phyloP scores from a whole-genome alignment of 305 asterid genomes.

The Plantago coronopus region DNA sequence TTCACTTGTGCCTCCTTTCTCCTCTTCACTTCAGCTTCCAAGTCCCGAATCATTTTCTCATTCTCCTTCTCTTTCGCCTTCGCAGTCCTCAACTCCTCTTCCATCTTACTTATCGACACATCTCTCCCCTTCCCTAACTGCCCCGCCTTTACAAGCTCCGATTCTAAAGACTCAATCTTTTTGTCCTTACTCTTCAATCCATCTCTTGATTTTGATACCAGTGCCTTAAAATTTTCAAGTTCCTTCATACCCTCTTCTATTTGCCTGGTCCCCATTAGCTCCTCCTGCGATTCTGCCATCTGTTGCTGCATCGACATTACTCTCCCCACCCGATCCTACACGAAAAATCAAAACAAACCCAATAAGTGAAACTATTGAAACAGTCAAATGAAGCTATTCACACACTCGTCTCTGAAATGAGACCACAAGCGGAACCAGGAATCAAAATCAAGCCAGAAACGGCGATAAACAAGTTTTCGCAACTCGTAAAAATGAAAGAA shows the following conservation, averaged over 20 bases:
- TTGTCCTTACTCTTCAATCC: slow-evolving; percentile 41
- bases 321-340: slow-evolving; percentile 34
- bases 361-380: not conserved
- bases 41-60: slow-evolving; percentile 35
- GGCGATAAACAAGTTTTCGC: not conserved
- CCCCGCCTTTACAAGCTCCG: slow-evolving; percentile 30
- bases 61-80: slow-evolving; percentile 34
- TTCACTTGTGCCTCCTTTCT: slow-evolving; percentile 34
- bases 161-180: slow-evolving; percentile 37
- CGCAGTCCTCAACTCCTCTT: slow-evolving; percentile 34
- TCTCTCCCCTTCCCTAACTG: slow-evolving; percentile 40
- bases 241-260: slow-evolving; percentile 23
- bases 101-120: slow-evolving; percentile 25
- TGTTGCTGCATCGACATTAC: slow-evolving; percentile 41
- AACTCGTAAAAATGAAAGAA: not conserved
- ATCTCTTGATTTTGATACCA: slow-evolving; percentile 29
- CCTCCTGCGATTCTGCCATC: slow-evolving; percentile 51
- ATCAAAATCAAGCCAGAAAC: not conserved
- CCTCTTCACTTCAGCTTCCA: slow-evolving; percentile 45
- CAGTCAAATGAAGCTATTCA: not conserved
- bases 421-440: not conserved
- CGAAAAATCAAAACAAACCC: not conserved
- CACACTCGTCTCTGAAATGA: too few relatives aligned
- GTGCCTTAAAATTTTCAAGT: slow-evolving; percentile 37
- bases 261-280: slow-evolving; percentile 40